Evolutionary conservation across 148 eudicot species (phyloP), one percentile per base, ranked within the genome.

Genomic region (Cornus suecica): DNA sequence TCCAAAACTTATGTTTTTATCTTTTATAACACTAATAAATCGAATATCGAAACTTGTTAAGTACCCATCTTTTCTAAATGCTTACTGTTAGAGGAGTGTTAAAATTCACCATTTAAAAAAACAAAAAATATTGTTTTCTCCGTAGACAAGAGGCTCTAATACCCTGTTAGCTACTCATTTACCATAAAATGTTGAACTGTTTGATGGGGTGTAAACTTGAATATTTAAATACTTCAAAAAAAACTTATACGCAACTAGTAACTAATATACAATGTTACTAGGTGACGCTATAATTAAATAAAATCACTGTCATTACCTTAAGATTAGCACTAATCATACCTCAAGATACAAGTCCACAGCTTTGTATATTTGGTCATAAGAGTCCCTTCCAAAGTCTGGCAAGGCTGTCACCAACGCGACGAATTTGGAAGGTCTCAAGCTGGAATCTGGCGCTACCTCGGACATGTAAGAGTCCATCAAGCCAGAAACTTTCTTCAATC

Each of bases 371-470:
- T 65, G 73, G 69, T 89, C 91, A 71, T 79, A 77, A 18, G 90
- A 87, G 27, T 85, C 90, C 51, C 85, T 77, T 60, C 88, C 86
- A 27, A 74, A 70, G 67, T 84, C 90, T 0, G 96, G 93, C 62
- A 91, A 58, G 2, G 79, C 74, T 32, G 54, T 75, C 51, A 61
- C 80, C 58, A 91, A 76, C 20, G 83, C 85, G 30, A 77, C 25
- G 74, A 91, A 91, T 78, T 80, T 86, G 28, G 87, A 86, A 31
- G 88, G 86, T 27, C 79, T 86, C 25, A 89, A 51, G 41, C 64
- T 29, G 37, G 54, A 63, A 78, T 91, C 96, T 9, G 90, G 88
- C 8, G 93, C 88, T 37, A 91, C 84, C 80, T 91, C 91, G 56
- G 45, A 74, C 2, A 88, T 78, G 80, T 84, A 91, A 30, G 76